These are phyloP conservation scores for Alternaria sp. DNA, from an alignment of 2,329 filamentous ascomycete genomes.

Conservation along the genomic window DNA sequence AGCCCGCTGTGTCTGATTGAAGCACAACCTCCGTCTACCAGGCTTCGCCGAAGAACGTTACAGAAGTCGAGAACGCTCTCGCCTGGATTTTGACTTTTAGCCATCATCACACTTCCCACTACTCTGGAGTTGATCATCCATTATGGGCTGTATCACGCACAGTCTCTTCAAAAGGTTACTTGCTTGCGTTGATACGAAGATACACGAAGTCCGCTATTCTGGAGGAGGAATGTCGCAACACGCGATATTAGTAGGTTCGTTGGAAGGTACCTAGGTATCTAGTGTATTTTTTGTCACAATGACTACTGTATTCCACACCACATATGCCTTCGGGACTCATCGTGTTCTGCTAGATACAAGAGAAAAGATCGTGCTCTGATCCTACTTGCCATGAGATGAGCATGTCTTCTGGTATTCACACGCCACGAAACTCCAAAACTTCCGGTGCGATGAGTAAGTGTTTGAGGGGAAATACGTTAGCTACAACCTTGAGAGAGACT, in stretches of 20 bases:
- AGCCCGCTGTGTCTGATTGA: not conserved
- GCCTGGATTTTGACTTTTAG: not conserved
- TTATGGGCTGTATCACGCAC: not conserved
- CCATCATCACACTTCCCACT: not conserved
- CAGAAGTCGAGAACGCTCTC: not conserved
- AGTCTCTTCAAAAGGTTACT: not conserved
- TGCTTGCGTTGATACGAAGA: not conserved
- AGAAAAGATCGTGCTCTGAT: rapidly evolving
- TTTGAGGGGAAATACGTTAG: not conserved
- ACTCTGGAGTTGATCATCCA: not conserved
- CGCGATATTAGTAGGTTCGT: not conserved
- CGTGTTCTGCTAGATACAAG: not conserved
- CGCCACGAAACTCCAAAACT: too few species aligned
- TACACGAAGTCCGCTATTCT: not conserved
- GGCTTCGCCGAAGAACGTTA: not conserved
- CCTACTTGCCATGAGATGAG: not conserved
- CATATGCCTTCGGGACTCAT: not conserved
- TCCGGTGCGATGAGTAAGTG: too few species aligned
- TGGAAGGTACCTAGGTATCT: not conserved
- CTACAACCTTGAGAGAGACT: not conserved
- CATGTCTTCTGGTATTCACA: not conserved
- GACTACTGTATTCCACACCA: not conserved
- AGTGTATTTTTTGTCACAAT: not conserved
- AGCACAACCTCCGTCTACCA: not conserved
- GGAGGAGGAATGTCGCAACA: not conserved